Base-by-base conservation (phyloP, 2,329 filamentous ascomycete species). In the Chrysoporthe cubensis region DNA sequence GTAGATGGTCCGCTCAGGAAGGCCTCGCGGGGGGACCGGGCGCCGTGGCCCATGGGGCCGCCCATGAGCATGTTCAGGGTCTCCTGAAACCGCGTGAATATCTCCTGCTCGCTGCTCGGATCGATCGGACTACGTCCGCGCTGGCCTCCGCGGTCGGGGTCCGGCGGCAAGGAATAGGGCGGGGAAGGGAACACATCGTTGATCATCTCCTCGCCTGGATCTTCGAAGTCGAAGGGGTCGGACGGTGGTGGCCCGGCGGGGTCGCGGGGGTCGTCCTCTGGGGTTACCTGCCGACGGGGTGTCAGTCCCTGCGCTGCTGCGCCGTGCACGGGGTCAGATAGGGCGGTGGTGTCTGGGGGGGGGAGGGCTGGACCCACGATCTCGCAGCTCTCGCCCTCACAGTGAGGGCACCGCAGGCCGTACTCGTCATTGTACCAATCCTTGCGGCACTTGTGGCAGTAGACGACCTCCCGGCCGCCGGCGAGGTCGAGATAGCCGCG, bases 391-490 rank as follows among this genome's bases (percentile, higher is more conserved):
- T 97, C 93, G 48, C 89, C 88, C 4, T 84, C 77, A 76, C 96
- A 99, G n/a, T 81, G 78, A 18, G 94, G 93, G 76, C 96, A 99
- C 18, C 80, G 81, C 70, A 97, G 80, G 37, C 80, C 89, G 71
- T 86, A 83, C 71, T 91, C 86, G 69, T 92, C 87, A 69, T 88
- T 84, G 75, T 91, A 92, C 93, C 94, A 98, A 77, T 97, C 91
- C 71, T 91, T 81, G 64, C 85, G 78, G 80, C 96, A 98, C 69
- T 85, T 81, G 79, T 98, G 93, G 79, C 96, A 99, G 78, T 87
- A 96, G 65, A 97, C 90, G 71, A 95, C 87, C 76, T 97, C 92
- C 71, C 88, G 84, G 70, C 80, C 80, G 5, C 77, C 74, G 32
- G 78, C 80, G 71, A 83, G 83, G 75, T 87, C 84, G 67, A 89